Evolutionary conservation across 1,284 basidiomycete species (phyloP), one percentile per base, ranked within the genome.

Genomic region (Cutaneotrichosporon spelunceum): DNA sequence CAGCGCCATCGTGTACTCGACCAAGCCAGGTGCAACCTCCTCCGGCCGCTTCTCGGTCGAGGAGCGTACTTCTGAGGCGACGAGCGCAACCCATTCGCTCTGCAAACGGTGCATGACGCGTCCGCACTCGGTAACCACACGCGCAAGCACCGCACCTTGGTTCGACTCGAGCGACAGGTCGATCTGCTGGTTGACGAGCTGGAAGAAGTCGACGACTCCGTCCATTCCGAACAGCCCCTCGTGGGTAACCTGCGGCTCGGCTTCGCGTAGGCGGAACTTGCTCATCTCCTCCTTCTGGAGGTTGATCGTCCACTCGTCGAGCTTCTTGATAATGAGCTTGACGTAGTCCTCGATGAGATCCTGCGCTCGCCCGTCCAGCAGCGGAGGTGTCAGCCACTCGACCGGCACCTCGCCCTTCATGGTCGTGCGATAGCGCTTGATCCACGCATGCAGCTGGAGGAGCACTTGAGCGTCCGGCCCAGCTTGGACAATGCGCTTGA

Each of bases 171-270:
- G 89, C 2, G 95, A 93, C 19, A 94, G 84, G 72, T 99, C 96
- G 66, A 94, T 84, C 77, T 98, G 94, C 78, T 98, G 94, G 76
- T 97, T 98, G 71, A 99, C 89, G 88, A 96, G 95, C 80, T 96
- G 90, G 84, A 98, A 99, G 68, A 99, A 84, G 72, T 98, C 96
- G 62, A 94, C 86, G 16, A 93, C 89, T 29, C 93, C 93, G 73
- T 97, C 90, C 71, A 89, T 89, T 16, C 91, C 90, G 75, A 97
- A 98, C 67, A 90, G 82, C 8, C 92, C 92, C 66, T 98, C 93
- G 49, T 85, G 85, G 70, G 93, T 90, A 54, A 90, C 81, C 74
- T 98, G 94, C 1, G 94, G 96, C 26, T 91, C 90, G 67, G 89
- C 87, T 56, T 87, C 84, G 27, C 96, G 86, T 56, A 86, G 84